These are phyloP conservation scores for Lentinula sp. DNA, from an alignment of 768 basidiomycete species.

Conservation along the genomic window DNA sequence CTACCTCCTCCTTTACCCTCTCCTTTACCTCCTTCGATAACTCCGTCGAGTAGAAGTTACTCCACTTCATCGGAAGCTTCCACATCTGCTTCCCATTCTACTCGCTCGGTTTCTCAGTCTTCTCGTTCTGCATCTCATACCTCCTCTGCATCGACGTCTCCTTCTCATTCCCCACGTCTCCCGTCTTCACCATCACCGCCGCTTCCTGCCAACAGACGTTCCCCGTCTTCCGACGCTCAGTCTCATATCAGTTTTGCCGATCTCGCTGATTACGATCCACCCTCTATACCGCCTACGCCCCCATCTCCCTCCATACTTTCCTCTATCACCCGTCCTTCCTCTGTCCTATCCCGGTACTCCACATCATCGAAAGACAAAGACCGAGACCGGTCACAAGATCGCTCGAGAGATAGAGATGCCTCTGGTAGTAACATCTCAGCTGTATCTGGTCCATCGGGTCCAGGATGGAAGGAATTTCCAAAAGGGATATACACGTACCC, in stretches of 20 bases:
- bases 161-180: background rate
- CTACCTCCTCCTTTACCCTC: background rate
- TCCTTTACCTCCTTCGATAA: background rate
- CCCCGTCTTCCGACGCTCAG: background rate
- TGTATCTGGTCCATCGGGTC: conserved; percentile 16
- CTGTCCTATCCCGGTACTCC: background rate
- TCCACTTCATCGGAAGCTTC: background rate
- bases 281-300: background rate
- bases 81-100: background rate
- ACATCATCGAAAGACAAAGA: conserved; percentile 26
- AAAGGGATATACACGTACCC: conserved; percentile 93
- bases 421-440: no score
- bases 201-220: background rate
- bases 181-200: background rate
- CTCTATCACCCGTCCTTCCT: conserved; percentile 16
- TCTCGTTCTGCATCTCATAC: background rate
- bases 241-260: background rate
- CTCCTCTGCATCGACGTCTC: background rate
- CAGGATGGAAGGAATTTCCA: conserved; percentile 83
- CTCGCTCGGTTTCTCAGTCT: background rate
- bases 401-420: conserved; percentile 23
- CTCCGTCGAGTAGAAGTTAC: background rate
- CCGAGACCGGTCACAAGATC: conserved; percentile 21
- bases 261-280: background rate
- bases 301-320: conserved; percentile 7